Evolutionary conservation across 257 asterid genomes (phyloP).

Genomic region (Jasminum sambac): DNA sequence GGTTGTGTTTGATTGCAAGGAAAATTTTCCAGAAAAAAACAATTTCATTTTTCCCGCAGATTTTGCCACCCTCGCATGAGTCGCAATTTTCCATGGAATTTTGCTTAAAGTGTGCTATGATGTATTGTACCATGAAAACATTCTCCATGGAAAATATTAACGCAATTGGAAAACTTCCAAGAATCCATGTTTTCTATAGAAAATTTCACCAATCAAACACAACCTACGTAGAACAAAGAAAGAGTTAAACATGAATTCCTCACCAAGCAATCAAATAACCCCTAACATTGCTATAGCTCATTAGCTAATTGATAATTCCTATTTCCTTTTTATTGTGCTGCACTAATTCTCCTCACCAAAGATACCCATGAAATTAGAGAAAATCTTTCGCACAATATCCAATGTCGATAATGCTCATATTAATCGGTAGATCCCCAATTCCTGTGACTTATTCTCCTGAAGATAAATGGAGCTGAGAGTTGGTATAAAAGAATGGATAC

Average conservation of each 20-base stretch:
- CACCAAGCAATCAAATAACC: slow-evolving; percentile 13
- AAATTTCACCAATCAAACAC: no score
- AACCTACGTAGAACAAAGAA: not conserved
- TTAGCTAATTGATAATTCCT: not conserved
- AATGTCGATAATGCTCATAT: not conserved
- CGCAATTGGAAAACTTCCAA: no score
- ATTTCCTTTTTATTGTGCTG: not conserved
- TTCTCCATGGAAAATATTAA: no score
- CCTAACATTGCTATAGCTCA: slow-evolving; percentile 4
- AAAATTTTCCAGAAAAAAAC: no score
- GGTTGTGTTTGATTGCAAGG: no score
- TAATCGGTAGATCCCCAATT: not conserved
- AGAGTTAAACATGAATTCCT: not conserved
- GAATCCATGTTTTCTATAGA: no score
- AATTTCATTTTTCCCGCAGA: no score
- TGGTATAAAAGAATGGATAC: not conserved
- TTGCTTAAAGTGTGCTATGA: no score
- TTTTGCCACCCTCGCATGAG: no score
- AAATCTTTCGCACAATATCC: slow-evolving; percentile 16
- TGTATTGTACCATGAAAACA: no score
- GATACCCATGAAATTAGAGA: slow-evolving; percentile 7
- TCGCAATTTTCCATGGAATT: no score
- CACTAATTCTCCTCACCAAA: slow-evolving; percentile 11
- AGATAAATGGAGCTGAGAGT: not conserved
- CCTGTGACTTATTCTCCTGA: not conserved